Base-by-base conservation (phyloP, 108 stramenopile genomes). In the Nannochloropsis salina region DNA sequence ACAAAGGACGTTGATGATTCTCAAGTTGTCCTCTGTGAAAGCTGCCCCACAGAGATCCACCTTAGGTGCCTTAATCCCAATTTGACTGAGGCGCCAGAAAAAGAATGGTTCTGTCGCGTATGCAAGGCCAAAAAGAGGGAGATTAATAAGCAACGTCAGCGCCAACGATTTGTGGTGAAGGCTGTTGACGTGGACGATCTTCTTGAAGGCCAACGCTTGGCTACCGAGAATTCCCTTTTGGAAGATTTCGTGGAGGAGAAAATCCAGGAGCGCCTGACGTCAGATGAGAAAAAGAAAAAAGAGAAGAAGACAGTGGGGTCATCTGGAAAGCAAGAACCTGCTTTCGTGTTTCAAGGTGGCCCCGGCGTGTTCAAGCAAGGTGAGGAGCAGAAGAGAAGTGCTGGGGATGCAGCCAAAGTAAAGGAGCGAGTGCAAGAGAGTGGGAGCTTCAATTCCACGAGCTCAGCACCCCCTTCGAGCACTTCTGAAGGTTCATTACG, bases 101-200 rank as follows among this genome's bases (percentile, higher is more conserved):
- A 74, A n/a, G 61, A 74, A n/a, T 74, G 61, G 61, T 74, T 74
- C 61, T 74, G 61, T n/a, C 61, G 61, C 20, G 61, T 2, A 15
- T 74, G 61, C 61, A 74, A 74, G 61, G 61, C 61, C 61, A 74
- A 74, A n/a, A 74, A 74, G 61, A 74, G n/a, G 61, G n/a, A 74
- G 20, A 15, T n/a, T n/a, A 74, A 74, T 74, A 74, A 74, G 61
- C n/a, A 15, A 74, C 61, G 61, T 15, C 61, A 74, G 61, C 61
- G 61, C 20, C 61, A 74, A n/a, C 61, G 61, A 15, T 74, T n/a
- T n/a, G n/a, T 74, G 20, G 8, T 74, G 20, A 74, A 74, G 61
- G 61, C 61, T 74, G 61, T n/a, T 74, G 61, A 74, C n/a, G 61
- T 74, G 8, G 61, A 74, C 61, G 61, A 74, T n/a, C 61, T 74